Evolutionary conservation across 495 filamentous ascomycete species (phyloP).

Genomic region (Geopyxis carbonaria): DNA sequence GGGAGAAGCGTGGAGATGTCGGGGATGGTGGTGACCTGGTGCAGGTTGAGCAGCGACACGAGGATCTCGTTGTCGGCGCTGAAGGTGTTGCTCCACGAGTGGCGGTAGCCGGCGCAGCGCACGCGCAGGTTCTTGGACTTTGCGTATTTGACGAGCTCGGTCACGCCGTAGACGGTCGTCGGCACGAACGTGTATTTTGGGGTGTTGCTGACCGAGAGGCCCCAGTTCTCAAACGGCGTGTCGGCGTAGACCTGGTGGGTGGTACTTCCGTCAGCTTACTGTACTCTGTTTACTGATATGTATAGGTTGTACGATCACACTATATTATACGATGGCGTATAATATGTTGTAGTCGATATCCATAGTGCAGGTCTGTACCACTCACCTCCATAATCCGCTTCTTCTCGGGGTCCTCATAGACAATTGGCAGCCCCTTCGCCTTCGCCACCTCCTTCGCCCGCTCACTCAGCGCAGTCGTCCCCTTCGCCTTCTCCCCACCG

Average conservation of each 20-base stretch:
- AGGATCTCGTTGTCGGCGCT: conserved; percentile 32
- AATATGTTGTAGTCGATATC: too few species aligned
- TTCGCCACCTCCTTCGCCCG: too few species aligned
- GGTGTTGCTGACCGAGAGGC: conserved; percentile 30
- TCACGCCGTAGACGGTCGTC: conserved; percentile 31
- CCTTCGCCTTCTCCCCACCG: too few species aligned
- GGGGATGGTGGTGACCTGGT: conserved; percentile 30
- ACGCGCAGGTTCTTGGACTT: conserved; percentile 28
- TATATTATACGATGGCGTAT: too few species aligned
- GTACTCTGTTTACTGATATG: too few species aligned
- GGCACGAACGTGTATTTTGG: conserved; percentile 34
- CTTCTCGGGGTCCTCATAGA: conserved; percentile 13
- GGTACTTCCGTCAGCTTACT: too few species aligned
- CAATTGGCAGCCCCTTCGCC: too few species aligned
- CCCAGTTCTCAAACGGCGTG: conserved; percentile 40
- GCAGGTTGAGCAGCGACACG: conserved; percentile 33
- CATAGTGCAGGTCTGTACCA: too few species aligned
- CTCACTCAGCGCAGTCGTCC: too few species aligned
- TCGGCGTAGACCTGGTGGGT: too few species aligned
- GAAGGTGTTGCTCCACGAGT: conserved; percentile 29
- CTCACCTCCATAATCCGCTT: conserved; percentile 15
- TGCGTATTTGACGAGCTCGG: conserved; percentile 32
- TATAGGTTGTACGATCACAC: too few species aligned
- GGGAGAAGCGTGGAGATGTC: conserved; percentile 29
- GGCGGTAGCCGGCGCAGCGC: conserved; percentile 35